Evolutionary conservation across 768 basidiomycete genomes (phyloP).

Genomic region (Leucosporidium yakuticum): DNA sequence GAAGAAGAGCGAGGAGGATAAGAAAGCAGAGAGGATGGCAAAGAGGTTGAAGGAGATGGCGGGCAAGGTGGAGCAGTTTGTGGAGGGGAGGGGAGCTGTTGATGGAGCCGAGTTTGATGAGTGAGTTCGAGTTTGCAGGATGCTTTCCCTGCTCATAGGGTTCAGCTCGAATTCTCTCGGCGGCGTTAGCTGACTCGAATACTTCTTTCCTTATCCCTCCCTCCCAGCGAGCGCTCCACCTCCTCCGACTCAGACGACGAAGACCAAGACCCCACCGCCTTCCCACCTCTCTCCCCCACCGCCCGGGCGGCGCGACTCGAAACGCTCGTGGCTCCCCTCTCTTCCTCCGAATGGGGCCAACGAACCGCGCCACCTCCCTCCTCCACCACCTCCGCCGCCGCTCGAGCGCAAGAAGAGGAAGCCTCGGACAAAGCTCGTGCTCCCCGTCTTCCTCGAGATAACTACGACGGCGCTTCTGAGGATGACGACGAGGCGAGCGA

Average conservation of each 20-base stretch:
- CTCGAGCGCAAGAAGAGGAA: too few relatives aligned
- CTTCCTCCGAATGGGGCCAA: constrained; percentile 79
- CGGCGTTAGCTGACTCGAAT: constrained; percentile 50
- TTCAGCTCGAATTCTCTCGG: too few relatives aligned
- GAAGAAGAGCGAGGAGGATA: constrained; percentile 36
- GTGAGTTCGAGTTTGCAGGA: too few relatives aligned
- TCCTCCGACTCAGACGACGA: constrained; percentile 45
- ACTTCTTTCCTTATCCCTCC: constrained; percentile 54
- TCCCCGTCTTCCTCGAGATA: constrained; percentile 56
- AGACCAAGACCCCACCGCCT: too few relatives aligned
- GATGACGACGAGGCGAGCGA: constrained; percentile 51
- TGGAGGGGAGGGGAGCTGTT: constrained; percentile 79
- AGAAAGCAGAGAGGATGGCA: constrained; percentile 51
- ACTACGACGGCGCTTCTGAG: constrained; percentile 85
- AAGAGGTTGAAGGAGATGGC: constrained; percentile 68
- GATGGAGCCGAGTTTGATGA: constrained; percentile 87
- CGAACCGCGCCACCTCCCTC: constrained; percentile 1
- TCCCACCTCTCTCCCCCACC: constrained; percentile 43
- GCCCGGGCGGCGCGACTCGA: constrained; percentile 64
- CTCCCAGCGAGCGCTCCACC: constrained; percentile 52
- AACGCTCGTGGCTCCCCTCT: constrained; percentile 70
- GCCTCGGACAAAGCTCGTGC: not conserved
- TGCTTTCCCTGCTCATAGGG: too few relatives aligned
- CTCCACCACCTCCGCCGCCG: not conserved
- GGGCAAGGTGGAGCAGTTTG: constrained; percentile 77